Base-by-base conservation (phyloP, 2,329 filamentous ascomycete species). In the Chrysosporium queenslandicum region DNA sequence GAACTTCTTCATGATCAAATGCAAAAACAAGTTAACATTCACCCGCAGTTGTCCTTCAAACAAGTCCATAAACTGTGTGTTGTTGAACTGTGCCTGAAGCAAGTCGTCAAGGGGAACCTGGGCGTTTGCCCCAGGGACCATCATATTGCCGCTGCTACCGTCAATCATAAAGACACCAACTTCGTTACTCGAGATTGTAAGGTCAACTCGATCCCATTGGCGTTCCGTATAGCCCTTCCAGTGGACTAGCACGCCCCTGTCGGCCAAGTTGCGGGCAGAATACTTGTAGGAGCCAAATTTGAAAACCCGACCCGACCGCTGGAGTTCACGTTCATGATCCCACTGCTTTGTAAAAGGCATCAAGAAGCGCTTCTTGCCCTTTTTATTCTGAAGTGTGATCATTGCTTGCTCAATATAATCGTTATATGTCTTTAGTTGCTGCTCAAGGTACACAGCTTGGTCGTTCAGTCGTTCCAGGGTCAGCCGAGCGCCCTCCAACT, bases 401-500 rank as follows among this genome's bases (percentile, higher is more conserved):
- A 98, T 96, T 46, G 92, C 91, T 68, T 95, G 90, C 72, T 98
- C 94, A 64, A 98, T 95, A 71, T 98, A 98, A 72, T 98, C 89
- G 66, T 98, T 95, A 72, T 98, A 98, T 58, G 85, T 92, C 76
- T 95, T 95, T 55, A 94, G 81, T 71, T 98, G 92, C 61, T 89
- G 86, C 65, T 98, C 92, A 8, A 98, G 79, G 70, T 94, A 98
- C 58, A 82, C 80, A 34, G 91, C 90, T 72, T 98, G 72, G 52
- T 74, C 74, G 30, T 74, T 71, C 37, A 76, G 65, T 39, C 74
- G 68, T 4, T 66, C 68, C 20, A 75, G 67, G 4, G 74, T 75
- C 54, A 75, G 63, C 36, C 69, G 68, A 32, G 73, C 71, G 39
- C 71, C 70, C 60, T 98, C 92, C 36, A 97, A 70, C 68, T 98